Base-by-base conservation (phyloP, 345 rosid genomes). In the Populus simonii region DNA sequence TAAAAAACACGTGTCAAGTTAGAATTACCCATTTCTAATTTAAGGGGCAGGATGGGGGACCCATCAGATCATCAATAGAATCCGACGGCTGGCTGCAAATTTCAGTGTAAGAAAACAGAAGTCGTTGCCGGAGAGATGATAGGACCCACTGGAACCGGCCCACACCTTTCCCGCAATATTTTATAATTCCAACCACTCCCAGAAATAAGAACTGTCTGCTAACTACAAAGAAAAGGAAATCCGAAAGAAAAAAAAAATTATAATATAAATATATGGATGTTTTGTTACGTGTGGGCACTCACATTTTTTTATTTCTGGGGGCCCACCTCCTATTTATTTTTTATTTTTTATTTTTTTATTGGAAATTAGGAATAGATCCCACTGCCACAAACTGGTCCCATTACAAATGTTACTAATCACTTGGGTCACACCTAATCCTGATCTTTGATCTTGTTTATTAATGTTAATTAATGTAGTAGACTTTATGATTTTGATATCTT, bases 131-230 rank as follows among this genome's bases (percentile, higher is more conserved):
- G 53, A 43, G 31, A 16, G 62, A 63, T 23, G 53, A 11, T 72
- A 76, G 84, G 84, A 8, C 74, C 85, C 74, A 66, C 9, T 3
- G 6, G 36, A 73, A 81, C 80, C 80, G 79, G 68, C 67, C 74
- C 84, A 77, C 79, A 72, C 71, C 76, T 59, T 76, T 83, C 72
- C 74, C 69, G 76, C 83, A 45, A 72, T 43, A 67, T 83, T 75
- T 39, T 78, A 61, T n/a, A 38, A 23, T 63, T 74, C 68, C 75
- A 83, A 77, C 86, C 33, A 82, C 86, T 82, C 79, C 84, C 25
- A 41, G 71, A 71, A 74, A 12, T 31, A 41, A 69, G 75, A 69
- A 78, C 75, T 23, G 66, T 49, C 76, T 43, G 77, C 80, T 79
- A 81, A 81, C 82, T n/a, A 36, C 82, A 68, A 43, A 29, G 68